Conservation (phyloP, 2,329 filamentous ascomycete species). For the Cercospora sp. region DNA sequence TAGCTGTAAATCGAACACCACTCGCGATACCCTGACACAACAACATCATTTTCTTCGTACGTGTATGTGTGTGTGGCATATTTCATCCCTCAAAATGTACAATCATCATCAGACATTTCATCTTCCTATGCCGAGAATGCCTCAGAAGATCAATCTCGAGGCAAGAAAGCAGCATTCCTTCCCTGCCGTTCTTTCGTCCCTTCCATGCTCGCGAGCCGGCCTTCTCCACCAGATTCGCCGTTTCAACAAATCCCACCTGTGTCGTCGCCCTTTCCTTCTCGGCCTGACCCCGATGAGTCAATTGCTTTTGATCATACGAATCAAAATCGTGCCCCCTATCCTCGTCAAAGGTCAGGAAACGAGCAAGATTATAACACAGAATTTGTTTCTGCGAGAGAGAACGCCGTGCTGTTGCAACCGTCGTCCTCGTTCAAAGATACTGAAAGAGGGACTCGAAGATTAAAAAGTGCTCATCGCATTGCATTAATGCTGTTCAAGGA, state of each 20-base stretch:
- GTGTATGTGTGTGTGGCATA: not conserved
- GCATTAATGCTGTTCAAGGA: not conserved
- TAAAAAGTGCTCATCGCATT: not conserved
- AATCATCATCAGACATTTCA: not conserved
- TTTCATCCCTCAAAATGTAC: not conserved
- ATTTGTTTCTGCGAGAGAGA: not conserved
- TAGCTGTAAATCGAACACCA: not conserved
- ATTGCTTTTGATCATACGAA: not conserved
- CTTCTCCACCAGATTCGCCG: not conserved
- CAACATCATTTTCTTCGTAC: not conserved
- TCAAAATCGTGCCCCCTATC: not conserved
- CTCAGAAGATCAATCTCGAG: not conserved
- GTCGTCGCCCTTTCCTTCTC: no score
- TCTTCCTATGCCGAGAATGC: not conserved
- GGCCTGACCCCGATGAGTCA: no score
- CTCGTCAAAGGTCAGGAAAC: no score
- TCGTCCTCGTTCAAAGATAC: not conserved
- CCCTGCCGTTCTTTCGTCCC: not conserved
- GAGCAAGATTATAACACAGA: not conserved
- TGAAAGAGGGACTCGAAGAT: not conserved
- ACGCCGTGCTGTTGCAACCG: not conserved
- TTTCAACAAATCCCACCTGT: not conserved
- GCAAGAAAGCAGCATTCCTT: not conserved
- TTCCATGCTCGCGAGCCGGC: not conserved
- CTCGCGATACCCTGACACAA: not conserved